phyloP scores from a whole-genome alignment of 495 filamentous ascomycete species.

The Annulohypoxylon maeteangense region DNA sequence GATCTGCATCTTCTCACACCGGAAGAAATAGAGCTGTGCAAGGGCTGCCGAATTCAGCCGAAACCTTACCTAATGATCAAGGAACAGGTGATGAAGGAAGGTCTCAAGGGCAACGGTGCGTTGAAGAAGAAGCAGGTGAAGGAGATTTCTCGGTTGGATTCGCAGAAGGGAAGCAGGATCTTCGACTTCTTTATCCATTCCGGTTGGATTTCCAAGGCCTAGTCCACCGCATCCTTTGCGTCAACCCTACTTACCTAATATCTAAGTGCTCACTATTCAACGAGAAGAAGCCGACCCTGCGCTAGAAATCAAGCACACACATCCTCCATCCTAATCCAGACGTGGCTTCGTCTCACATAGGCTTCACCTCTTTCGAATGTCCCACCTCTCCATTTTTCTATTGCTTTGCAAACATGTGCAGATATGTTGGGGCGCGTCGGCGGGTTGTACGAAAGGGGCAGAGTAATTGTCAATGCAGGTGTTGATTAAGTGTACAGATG shows the following conservation, averaged over 20 bases:
- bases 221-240: constrained; percentile 4
- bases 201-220: constrained; percentile 88
- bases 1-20: constrained; percentile 87
- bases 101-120: constrained; percentile 83
- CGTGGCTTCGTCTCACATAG: neutral
- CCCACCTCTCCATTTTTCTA: neutral
- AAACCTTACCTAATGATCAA: constrained; percentile 97
- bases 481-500: neutral
- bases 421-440: too few species aligned
- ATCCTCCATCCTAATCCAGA: too few species aligned
- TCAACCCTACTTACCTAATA: neutral
- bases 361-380: neutral
- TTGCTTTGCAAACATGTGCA: neutral
- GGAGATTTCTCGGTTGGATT: constrained; percentile 65
- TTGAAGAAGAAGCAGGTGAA: constrained; percentile 92
- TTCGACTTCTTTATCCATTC: constrained; percentile 95
- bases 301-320: too few species aligned
- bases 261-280: too few species aligned
- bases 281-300: too few species aligned
- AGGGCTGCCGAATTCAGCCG: constrained; percentile 80
- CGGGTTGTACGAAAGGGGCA: neutral
- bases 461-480: too few species aligned
- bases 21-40: constrained; percentile 88
- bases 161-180: constrained; percentile 69
- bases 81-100: constrained; percentile 85